Base-by-base conservation (phyloP, 257 asterid genomes). In the Prunella vulgaris region DNA sequence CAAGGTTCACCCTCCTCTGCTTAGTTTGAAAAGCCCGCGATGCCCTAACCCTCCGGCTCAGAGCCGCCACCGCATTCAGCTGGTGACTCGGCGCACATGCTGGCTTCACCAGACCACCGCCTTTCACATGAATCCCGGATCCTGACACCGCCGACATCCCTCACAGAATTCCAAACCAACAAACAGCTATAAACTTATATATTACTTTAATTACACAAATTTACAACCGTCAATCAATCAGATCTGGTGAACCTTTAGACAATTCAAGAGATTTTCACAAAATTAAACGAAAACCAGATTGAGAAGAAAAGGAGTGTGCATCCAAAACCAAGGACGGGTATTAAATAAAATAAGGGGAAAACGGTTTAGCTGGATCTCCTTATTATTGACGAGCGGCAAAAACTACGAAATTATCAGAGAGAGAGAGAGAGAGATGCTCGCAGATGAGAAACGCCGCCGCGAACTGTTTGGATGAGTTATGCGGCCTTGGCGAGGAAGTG, bases 101-200 rank as follows among this genome's bases (percentile, higher is more conserved):
- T 7, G 89, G 84, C 76, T 70, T 86, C 68, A 81, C 81, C 69
- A 85, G 57, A 28, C 76, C 71, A 3, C 79, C 82, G 72, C 73
- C 67, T 53, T 48, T 79, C 21, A 74, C 64, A 58, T 74, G 86
- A 74, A 85, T 20, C 13, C 83, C 83, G 33, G 88, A 83, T 66
- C 85, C 84, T 44, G 92, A 71, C 15, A 80, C 80, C 80, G 81
- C 81, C 86, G 98, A 88, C 98, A 90, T 90, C 70, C 67, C 38
- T 64, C 44, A 15, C 35, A 27, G 66, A 66, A 57, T 48, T 18
- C 70, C 44, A 25, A 54, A 53, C 28, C 33, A 48, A 56, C 42
- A 60, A 48, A 52, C 68, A 54, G 61, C 64, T 13, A 60, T 14
- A 58, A 30, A 66, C 65, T 62, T 35, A 48, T 4, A 56, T 63